phyloP scores from a whole-genome alignment of 2,329 filamentous ascomycete genomes.

The Cladosporium colombiae region DNA sequence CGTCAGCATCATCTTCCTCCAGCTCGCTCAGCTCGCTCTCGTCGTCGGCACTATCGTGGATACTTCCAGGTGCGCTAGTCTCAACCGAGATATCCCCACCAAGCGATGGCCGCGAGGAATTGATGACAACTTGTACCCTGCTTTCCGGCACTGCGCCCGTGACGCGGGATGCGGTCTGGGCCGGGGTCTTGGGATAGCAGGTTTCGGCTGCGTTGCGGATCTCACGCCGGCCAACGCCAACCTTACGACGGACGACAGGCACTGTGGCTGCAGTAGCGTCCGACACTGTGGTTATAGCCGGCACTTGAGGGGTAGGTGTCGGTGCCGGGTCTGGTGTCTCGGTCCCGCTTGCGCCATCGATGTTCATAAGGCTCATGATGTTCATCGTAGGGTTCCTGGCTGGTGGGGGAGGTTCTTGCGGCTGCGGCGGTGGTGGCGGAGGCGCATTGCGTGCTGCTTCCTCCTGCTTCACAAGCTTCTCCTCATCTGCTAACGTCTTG shows the following conservation, averaged over 20 bases:
- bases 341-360: conserved; percentile 33
- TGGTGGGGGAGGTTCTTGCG: conserved; percentile 21
- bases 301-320: conserved; percentile 23
- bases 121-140: conserved; percentile 34
- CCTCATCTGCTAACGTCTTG: conserved; percentile 56
- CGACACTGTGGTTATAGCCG: conserved; percentile 13
- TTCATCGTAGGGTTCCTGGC: conserved; percentile 36
- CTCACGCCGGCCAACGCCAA: conserved; percentile 61
- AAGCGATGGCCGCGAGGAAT: conserved; percentile 23
- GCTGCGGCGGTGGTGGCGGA: conserved; percentile 25
- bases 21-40: conserved; percentile 58
- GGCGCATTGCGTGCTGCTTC: conserved; percentile 28
- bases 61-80: conserved; percentile 58
- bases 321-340: conserved; percentile 18
- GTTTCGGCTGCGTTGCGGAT: conserved; percentile 61
- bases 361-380: conserved; percentile 38
- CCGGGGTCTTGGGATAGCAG: conserved; percentile 45
- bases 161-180: conserved; percentile 22
- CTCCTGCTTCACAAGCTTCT: conserved; percentile 31
- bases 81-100: conserved; percentile 39
- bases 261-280: conserved; percentile 19
- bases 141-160: conserved; percentile 16
- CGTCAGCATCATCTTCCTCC: conserved; percentile 32
- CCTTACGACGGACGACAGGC: conserved; percentile 45
- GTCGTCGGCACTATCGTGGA: conserved; percentile 56